Conservation (phyloP, 2,329 filamentous ascomycete species). For the Colletotrichum phormii region DNA sequence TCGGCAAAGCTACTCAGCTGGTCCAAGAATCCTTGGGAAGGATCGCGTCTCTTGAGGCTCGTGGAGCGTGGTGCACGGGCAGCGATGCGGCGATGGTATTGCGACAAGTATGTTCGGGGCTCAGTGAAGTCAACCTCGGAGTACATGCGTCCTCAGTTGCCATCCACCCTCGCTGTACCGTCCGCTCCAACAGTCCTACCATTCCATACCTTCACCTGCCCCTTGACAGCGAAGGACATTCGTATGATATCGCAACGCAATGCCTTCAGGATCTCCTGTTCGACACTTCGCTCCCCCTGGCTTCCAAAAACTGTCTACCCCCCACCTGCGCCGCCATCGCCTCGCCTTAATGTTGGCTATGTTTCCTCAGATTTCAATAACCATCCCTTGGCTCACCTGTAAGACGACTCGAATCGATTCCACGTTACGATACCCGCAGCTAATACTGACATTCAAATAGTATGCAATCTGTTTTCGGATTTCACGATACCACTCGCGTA, state of each 20-base stretch:
- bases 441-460: constrained; percentile 46
- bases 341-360: constrained; percentile 92
- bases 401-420: constrained; percentile 44
- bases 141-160: constrained; percentile 81
- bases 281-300: constrained; percentile 89
- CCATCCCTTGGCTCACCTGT: constrained; percentile 92
- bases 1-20: constrained; percentile 64
- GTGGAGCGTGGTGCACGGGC: constrained; percentile 86
- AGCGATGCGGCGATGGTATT: constrained; percentile 88
- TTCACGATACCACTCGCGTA: constrained; percentile 80
- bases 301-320: constrained; percentile 82
- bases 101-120: constrained; percentile 77
- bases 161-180: constrained; percentile 79
- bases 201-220: constrained; percentile 98
- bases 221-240: constrained; percentile 90
- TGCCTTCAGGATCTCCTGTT: constrained; percentile 90
- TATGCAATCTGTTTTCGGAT: constrained; percentile 98
- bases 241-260: constrained; percentile 96
- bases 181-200: constrained; percentile 93
- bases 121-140: constrained; percentile 62
- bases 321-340: constrained; percentile 85
- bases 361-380: constrained; percentile 99
- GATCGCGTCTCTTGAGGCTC: constrained; percentile 83
- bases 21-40: constrained; percentile 86
- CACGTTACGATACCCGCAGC: not conserved